Evolutionary conservation across 2,329 filamentous ascomycete species (phyloP).

Genomic region (Colletotrichum truncatum): DNA sequence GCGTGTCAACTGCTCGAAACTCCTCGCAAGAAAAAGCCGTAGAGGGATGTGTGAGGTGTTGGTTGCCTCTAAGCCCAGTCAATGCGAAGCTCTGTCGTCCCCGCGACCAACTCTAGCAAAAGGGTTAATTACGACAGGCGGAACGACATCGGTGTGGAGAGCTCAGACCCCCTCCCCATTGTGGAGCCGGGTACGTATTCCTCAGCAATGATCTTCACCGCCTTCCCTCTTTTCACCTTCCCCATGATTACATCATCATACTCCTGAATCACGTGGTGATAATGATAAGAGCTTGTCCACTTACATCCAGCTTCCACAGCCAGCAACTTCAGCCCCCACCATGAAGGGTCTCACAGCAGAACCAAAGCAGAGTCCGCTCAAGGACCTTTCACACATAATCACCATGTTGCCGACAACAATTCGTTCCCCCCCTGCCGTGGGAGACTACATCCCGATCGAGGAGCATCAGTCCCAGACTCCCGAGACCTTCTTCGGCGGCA

Average conservation of each 20-base stretch:
- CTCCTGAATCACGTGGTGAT: conserved; percentile 30
- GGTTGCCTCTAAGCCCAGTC: no score
- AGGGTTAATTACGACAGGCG: background rate
- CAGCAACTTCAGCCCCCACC: conserved; percentile 19
- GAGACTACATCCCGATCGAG: conserved; percentile 70
- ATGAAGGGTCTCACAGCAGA: conserved; percentile 16
- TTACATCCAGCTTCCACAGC: conserved; percentile 21
- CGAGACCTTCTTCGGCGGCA: conserved; percentile 74
- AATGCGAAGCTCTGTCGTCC: background rate
- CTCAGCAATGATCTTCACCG: background rate
- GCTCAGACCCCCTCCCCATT: conserved; percentile 15
- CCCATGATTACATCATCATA: background rate
- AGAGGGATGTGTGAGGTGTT: background rate
- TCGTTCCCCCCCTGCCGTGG: conserved; percentile 61
- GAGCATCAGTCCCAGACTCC: conserved; percentile 80
- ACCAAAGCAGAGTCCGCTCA: conserved; percentile 20
- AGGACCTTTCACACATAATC: conserved; percentile 12
- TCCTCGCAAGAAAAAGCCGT: background rate
- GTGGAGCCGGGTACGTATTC: background rate
- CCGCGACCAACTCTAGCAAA: background rate
- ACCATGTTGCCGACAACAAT: conserved; percentile 64
- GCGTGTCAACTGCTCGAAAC: background rate
- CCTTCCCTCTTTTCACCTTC: background rate
- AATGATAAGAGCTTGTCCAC: conserved; percentile 33
- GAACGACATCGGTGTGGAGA: conserved; percentile 5